phyloP scores from a whole-genome alignment of 2,329 filamentous ascomycete genomes.

The Colletotrichum neosansevieriae region DNA sequence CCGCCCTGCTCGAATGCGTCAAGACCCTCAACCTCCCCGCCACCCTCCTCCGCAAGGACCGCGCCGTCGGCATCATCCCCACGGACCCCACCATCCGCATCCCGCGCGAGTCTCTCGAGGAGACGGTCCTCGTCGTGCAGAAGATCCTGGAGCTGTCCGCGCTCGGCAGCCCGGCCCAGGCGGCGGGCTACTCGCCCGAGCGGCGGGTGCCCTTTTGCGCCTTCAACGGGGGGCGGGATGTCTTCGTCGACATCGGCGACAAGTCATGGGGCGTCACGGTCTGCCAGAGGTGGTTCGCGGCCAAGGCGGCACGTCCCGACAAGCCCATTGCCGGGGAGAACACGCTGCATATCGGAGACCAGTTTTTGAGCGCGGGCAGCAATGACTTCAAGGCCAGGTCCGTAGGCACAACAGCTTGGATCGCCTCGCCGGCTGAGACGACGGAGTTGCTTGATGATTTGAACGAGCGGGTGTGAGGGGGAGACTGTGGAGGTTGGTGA shows the following conservation, averaged over 20 bases:
- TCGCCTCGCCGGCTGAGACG: conserved; percentile 91
- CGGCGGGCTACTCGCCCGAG: conserved; percentile 40
- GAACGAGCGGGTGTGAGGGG: conserved; percentile 62
- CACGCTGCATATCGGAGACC: conserved; percentile 95
- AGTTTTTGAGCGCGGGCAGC: conserved; percentile 93
- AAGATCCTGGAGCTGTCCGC: conserved; percentile 87
- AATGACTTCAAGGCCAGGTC: conserved; percentile 97
- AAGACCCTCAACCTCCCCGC: conserved; percentile 84
- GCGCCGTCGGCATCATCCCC: conserved; percentile 83
- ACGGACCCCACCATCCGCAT: conserved; percentile 74
- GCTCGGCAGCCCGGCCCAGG: conserved; percentile 51
- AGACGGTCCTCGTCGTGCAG: conserved; percentile 94
- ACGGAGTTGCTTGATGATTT: conserved; percentile 90
- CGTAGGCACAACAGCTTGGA: conserved; percentile 96
- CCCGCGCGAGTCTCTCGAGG: conserved; percentile 89
- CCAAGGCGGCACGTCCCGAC: conserved; percentile 58
- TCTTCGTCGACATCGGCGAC: conserved; percentile 98
- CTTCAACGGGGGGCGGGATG: conserved; percentile 97
- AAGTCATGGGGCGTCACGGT: conserved; percentile 96
- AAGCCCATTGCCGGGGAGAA: conserved; percentile 75
- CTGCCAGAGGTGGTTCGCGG: conserved; percentile 89
- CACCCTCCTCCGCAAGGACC: conserved; percentile 85
- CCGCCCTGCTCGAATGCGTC: conserved; percentile 84
- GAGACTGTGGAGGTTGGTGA: not conserved
- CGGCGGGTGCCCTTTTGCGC: conserved; percentile 86